Evolutionary conservation across 2,329 filamentous ascomycete genomes (phyloP), one percentile per base, ranked within the genome.

Genomic region (Fusarium avenaceum): DNA sequence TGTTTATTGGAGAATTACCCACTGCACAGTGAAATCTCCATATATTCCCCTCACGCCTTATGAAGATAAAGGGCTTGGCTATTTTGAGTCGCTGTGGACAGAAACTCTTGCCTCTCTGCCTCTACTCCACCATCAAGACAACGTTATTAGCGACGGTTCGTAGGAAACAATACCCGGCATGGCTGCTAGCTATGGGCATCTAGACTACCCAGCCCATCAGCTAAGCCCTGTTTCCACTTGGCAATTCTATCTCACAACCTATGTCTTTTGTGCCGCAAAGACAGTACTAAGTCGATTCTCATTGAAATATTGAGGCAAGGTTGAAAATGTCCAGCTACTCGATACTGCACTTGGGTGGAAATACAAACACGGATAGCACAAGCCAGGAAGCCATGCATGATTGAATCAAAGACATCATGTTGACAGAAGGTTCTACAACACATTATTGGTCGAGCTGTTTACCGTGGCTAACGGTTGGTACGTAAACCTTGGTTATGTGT

Each of bases 361-460:
- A 28, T 11, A 11, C 28, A 30, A 5, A 30, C 10, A 30, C 28
- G 28, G 28, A 30, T 13, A 30, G 28, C 28, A 30, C 28, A 30
- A 30, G 10, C 28, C 28, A 30, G 10, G 10, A 28, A 28, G 26
- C 28, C 26, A 22, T 48, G 26, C 50, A 24, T 33, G 28, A 15
- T 57, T 46, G 28, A 33, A 24, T 38, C 35, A 38, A 38, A 38
- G 4, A 17, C 46, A 32, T 51, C 50, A 50, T 22, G 57, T 45
- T 51, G 40, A 58, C 59, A 44, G 58, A 58, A n/a, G 26, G 32
- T 44, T 30, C 28, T 28, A 38, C 28, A 46, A 20, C 45, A 61
- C 32, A 24, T 40, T 20, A 67, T 71, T 61, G 63, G 67, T 48
- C 52, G 22, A 53, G 7, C 42, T 11, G 33, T 45, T 46, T 42